Evolutionary conservation across 2,329 filamentous ascomycete species (phyloP), one percentile per base, ranked within the genome.

Genomic region (Sclerotinia nivalis): DNA sequence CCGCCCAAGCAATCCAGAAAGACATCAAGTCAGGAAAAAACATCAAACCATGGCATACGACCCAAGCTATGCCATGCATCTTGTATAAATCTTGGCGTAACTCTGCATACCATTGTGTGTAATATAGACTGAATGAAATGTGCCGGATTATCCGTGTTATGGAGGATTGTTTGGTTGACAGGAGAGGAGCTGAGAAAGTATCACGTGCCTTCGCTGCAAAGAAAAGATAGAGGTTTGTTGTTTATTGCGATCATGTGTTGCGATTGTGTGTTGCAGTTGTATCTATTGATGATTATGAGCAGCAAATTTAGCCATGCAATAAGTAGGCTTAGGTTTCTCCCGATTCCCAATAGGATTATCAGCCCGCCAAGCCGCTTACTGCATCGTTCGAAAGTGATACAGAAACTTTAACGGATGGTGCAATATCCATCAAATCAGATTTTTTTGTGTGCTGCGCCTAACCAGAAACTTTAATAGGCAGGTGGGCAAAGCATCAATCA

Each of bases 141-240:
- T 62, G 60, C 60, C 60, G 60, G 3, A 37, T 49, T 37, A 62
- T 62, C 60, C 60, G 60, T 18, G 7, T 62, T 34, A 13, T 25
- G 13, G 7, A 49, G 34, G 43, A 61, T 18, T 47, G 43, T 15
- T 31, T 61, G 20, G 40, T 31, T 59, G 34, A 18, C 7, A 59
- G 22, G 31, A 55, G 47, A 52, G 31, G 54, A 1, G 54, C 28
- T 37, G 18, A 56, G 2, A 56, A 56, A 9, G 4, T 56, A 13
- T 3, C 34, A n/a, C 31, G 2, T 34, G n/a, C 20, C 3, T 22
- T 4, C 4, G 28, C 22, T 34, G 5, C 9, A 4, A 4, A 34
- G 37, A 40, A 37, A 20, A 6, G 18, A 56, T 37, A 1, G 9
- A 37, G 54, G 12, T n/a, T 37, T 56, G 31, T 13, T 40, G 37